A percentile compares a stretch with the other conserved stretches of the same genome.
phyloP scores from a whole-genome alignment of 2,329 filamentous ascomycete species.

The Colletotrichum sansevieriae region DNA sequence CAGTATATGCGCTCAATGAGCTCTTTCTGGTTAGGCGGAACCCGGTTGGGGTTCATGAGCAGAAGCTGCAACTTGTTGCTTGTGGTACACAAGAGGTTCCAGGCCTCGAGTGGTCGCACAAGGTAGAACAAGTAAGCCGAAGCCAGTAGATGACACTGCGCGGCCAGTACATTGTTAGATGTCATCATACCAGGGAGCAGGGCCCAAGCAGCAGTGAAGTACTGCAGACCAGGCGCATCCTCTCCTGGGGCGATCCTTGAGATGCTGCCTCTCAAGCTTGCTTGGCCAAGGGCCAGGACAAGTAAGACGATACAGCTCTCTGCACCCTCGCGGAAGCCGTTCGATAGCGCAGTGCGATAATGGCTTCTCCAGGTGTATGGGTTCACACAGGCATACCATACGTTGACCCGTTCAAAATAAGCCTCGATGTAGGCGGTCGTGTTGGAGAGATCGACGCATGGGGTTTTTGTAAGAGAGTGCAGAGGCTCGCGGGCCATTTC shows the following conservation, averaged over 20 bases:
- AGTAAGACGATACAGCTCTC: conserved; percentile 87
- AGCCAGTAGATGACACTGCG: conserved; percentile 84
- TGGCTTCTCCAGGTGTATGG: conserved; percentile 83
- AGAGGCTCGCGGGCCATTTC: conserved; percentile 86
- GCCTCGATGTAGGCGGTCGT: conserved; percentile 81
- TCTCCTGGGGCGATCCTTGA: conserved; percentile 76
- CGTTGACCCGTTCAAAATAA: conserved; percentile 84
- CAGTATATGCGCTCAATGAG: conserved; percentile 84
- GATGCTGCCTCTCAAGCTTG: conserved; percentile 81
- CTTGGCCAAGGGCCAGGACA: conserved; percentile 82
- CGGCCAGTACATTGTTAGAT: conserved; percentile 80
- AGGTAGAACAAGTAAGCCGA: conserved; percentile 88
- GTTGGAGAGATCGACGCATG: conserved; percentile 79
- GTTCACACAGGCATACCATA: conserved; percentile 89
- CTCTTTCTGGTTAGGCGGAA: conserved; percentile 78
- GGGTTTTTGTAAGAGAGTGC: conserved; percentile 73
- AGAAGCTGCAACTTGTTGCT: conserved; percentile 86
- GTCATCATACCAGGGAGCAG: conserved; percentile 84
- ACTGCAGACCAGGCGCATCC: conserved; percentile 81
- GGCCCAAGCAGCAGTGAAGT: conserved; percentile 85
- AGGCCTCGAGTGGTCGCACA: conserved; percentile 84
- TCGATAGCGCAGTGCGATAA: conserved; percentile 80
- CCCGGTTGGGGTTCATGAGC: conserved; percentile 78
- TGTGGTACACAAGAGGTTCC: conserved; percentile 83
- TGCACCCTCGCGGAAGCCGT: conserved; percentile 81